Conservation (phyloP, 73 alveolate species). For the Stentor coeruleus region DNA sequence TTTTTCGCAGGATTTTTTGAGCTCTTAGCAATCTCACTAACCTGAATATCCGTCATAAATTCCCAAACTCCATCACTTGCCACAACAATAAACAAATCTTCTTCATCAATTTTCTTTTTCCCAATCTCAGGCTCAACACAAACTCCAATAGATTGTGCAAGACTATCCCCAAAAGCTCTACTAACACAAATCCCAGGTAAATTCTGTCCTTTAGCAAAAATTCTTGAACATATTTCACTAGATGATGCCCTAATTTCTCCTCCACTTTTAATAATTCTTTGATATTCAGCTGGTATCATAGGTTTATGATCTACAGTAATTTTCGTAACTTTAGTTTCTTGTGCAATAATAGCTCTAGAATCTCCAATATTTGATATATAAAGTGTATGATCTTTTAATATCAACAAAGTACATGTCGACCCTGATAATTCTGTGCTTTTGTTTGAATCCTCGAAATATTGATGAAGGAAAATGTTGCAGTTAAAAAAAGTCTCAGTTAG, state of each 20-base stretch:
- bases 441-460: not conserved
- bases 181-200: conserved; percentile 89
- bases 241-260: conserved; percentile 57
- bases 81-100: conserved; percentile 59
- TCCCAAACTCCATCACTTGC: conserved; percentile 19
- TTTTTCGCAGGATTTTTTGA: not conserved
- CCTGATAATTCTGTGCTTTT: conserved; percentile 17
- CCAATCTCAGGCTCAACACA: conserved; percentile 66
- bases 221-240: conserved; percentile 62
- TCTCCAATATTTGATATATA: conserved; percentile 55
- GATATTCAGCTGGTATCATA: conserved; percentile 45
- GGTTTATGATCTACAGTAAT: conserved; percentile 67
- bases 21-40: not conserved
- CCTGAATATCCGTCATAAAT: not conserved
- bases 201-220: conserved; percentile 76
- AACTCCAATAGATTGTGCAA: conserved; percentile 78
- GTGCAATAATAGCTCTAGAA: conserved; percentile 42
- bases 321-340: conserved; percentile 4
- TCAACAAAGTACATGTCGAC: conserved; percentile 12
- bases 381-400: not conserved
- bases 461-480: not conserved
- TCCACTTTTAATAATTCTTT: conserved; percentile 48
- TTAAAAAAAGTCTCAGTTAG: not conserved
- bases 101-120: conserved; percentile 48
- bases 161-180: conserved; percentile 77